phyloP scores from a whole-genome alignment of 2,329 filamentous ascomycete species.

The Botryotinia globosa region DNA sequence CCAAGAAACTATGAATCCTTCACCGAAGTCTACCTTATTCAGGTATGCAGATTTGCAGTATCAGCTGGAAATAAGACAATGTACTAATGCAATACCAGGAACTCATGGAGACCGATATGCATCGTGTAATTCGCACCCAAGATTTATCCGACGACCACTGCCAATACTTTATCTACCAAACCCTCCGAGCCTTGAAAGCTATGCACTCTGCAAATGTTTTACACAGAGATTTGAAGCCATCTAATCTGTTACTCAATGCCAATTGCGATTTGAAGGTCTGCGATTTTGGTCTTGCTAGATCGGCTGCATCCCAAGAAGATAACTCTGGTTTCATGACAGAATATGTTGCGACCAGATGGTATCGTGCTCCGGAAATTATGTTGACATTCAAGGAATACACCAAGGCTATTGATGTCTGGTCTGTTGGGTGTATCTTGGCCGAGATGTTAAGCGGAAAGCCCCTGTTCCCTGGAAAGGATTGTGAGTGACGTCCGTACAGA shows the following conservation, averaged over 20 bases:
- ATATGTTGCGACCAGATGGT: slow-evolving; percentile 99
- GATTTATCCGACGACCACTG: slow-evolving; percentile 98
- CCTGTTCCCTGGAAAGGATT: slow-evolving; percentile 96
- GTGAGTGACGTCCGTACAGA: slow-evolving; percentile 51
- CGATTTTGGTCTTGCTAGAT: slow-evolving; percentile 94
- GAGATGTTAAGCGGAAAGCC: slow-evolving; percentile 99
- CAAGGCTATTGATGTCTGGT: slow-evolving; percentile 99
- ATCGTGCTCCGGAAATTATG: slow-evolving; percentile 99
- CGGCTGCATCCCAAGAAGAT: slow-evolving; percentile 94
- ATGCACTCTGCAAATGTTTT: slow-evolving; percentile 99
- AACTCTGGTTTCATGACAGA: slow-evolving; percentile 99
- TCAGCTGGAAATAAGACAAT: neutral
- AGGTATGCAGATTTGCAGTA: slow-evolving; percentile 55
- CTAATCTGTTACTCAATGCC: slow-evolving; percentile 92
- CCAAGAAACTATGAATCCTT: slow-evolving; percentile 94
- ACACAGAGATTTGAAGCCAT: slow-evolving; percentile 95
- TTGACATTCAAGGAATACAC: slow-evolving; percentile 99
- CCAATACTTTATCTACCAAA: slow-evolving; percentile 99
- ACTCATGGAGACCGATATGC: slow-evolving; percentile 99
- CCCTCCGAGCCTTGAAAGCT: slow-evolving; percentile 91
- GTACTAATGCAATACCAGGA: slow-evolving; percentile 54
- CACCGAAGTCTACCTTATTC: slow-evolving; percentile 97
- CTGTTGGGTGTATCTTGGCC: slow-evolving; percentile 93
- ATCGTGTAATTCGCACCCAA: slow-evolving; percentile 96
- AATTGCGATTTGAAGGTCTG: slow-evolving; percentile 99